phyloP scores from a whole-genome alignment of 2,329 filamentous ascomycete genomes.

The Chaetomiaceae sp. region DNA sequence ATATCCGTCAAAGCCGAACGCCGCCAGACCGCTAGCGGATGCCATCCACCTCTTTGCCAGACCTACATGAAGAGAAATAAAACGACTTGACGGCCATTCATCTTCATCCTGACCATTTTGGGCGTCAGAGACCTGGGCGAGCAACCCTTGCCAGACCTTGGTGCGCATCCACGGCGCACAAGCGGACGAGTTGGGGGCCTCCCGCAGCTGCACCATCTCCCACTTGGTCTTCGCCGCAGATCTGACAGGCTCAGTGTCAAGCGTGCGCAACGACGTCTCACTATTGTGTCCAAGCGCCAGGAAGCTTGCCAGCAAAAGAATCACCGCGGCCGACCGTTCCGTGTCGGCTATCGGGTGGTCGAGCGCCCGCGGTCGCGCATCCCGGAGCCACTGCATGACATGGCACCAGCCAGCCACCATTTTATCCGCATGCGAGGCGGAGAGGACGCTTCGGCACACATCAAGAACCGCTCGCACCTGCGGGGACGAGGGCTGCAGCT shows the following conservation, averaged over 20 bases:
- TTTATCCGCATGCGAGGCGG: constrained; percentile 51
- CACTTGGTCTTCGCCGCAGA: constrained; percentile 29
- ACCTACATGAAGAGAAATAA: constrained; percentile 46
- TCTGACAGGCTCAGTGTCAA: background rate
- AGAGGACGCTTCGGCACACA: constrained; percentile 58
- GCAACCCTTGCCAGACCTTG: constrained; percentile 65
- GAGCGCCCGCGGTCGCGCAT: constrained; percentile 3
- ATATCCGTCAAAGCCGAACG: constrained; percentile 51
- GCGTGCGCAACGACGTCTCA: constrained; percentile 14
- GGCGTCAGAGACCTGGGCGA: constrained; percentile 40
- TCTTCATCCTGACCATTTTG: constrained; percentile 24
- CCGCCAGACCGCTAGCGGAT: constrained; percentile 50
- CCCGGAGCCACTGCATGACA: constrained; percentile 59
- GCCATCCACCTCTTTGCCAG: constrained; percentile 61
- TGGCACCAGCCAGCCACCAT: constrained; percentile 69
- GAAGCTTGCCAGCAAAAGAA: constrained; percentile 59
- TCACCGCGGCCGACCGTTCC: constrained; percentile 65
- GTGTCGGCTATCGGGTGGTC: constrained; percentile 39
- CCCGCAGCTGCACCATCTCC: constrained; percentile 41
- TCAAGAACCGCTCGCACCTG: constrained; percentile 56
- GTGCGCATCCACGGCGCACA: constrained; percentile 55
- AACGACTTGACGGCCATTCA: constrained; percentile 23
- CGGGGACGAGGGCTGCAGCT: constrained; percentile 58
- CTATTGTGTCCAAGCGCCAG: constrained; percentile 46
- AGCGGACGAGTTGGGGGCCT: constrained; percentile 42